Evolutionary conservation across 1,284 basidiomycete genomes (phyloP).

Genomic region (Singerocomus rubriflavus): DNA sequence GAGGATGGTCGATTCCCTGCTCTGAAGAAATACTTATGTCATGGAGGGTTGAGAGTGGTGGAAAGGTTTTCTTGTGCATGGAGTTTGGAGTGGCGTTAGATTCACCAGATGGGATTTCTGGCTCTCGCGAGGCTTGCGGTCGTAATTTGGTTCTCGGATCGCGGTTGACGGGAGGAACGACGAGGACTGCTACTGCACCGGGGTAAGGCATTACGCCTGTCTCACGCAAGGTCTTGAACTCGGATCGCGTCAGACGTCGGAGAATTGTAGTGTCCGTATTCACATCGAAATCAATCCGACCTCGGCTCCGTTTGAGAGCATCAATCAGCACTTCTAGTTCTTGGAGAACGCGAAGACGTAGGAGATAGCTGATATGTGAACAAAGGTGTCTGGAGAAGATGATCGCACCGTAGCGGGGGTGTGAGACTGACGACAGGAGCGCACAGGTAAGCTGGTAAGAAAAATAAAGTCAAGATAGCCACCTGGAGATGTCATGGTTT

Average conservation of each 20-base stretch:
- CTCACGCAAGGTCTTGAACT: conserved; percentile 50
- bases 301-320: conserved; percentile 10
- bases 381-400: conserved; percentile 42
- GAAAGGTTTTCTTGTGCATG: conserved; percentile 30
- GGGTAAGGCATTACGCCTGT: conserved; percentile 47
- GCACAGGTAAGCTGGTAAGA: conserved; percentile 9
- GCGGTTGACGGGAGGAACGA: conserved; percentile 67
- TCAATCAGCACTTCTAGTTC: conserved; percentile 59
- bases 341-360: conserved; percentile 70
- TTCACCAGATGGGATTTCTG: conserved; percentile 24
- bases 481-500: conserved; percentile 36
- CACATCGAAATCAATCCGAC: conserved; percentile 9
- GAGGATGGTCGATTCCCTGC: conserved; percentile 8
- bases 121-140: conserved; percentile 40
- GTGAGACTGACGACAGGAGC: conserved; percentile 21
- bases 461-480: conserved; percentile 4
- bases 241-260: conserved; percentile 58
- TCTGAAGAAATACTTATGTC: not conserved
- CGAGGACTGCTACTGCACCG: conserved; percentile 58
- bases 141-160: conserved; percentile 46
- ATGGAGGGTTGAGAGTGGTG: conserved; percentile 39
- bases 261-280: conserved; percentile 37
- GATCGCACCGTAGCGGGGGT: conserved; percentile 32
- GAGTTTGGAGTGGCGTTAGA: not conserved
- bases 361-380: conserved; percentile 56